These are phyloP conservation scores for Botrytis paeoniae DNA, from an alignment of 2,329 filamentous ascomycete species.

Conservation along the genomic window DNA sequence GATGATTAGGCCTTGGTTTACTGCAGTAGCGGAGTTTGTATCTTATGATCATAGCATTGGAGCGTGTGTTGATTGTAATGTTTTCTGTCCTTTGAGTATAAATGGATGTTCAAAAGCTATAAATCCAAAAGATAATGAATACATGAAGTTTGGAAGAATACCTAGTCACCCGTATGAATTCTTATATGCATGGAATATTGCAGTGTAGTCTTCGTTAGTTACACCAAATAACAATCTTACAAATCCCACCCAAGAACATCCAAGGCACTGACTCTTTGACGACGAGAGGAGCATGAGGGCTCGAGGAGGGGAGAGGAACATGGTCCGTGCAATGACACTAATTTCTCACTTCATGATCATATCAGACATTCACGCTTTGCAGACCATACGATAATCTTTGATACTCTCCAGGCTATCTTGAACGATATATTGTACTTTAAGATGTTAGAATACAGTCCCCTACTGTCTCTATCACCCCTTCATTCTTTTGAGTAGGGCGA, in stretches of 20 bases:
- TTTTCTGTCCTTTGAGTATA: not conserved
- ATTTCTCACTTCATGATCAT: not conserved
- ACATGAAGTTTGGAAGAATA: not conserved
- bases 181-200: not conserved
- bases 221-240: not conserved
- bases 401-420: too few species aligned
- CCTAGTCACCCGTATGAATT: not conserved
- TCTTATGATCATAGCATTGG: not conserved
- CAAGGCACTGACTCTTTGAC: not conserved
- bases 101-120: not conserved
- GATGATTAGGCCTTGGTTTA: not conserved
- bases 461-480: too few species aligned
- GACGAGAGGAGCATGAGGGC: not conserved
- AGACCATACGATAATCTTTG: too few species aligned
- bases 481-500: rapidly evolving
- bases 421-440: too few species aligned
- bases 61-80: not conserved
- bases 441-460: too few species aligned
- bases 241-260: not conserved
- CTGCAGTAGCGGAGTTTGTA: not conserved
- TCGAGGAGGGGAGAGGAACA: not conserved
- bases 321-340: not conserved
- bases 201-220: not conserved
- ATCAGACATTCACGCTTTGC: not conserved
- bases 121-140: not conserved